These are phyloP conservation scores for Zychaea mexicana DNA, from an alignment of 371 early-diverging fungal genomes.

Conservation along the genomic window DNA sequence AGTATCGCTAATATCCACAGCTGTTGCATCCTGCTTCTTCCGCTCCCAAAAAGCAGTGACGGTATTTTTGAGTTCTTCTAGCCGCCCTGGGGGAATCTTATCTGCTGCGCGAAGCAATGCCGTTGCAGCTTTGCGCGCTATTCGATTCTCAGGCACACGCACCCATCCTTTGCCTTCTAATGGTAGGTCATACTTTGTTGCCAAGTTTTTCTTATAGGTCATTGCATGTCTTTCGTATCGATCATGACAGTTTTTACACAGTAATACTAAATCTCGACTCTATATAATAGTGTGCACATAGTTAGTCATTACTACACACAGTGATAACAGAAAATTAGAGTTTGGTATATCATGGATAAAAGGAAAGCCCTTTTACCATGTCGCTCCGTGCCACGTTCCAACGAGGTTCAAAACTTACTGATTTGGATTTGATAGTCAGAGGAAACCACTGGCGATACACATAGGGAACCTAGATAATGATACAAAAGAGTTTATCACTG, in stretches of 20 bases:
- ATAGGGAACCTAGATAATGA: constrained; percentile 42
- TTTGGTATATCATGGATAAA: too few species aligned
- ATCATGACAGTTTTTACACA: constrained; percentile 56
- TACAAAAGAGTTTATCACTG: background rate
- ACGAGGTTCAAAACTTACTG: constrained; percentile 38
- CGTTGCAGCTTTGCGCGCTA: constrained; percentile 49
- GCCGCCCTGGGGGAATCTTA: constrained; percentile 45
- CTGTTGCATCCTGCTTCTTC: background rate
- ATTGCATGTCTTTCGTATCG: constrained; percentile 53
- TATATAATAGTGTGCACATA: too few species aligned
- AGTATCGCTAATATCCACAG: constrained; percentile 6
- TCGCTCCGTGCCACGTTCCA: background rate
- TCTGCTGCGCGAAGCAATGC: constrained; percentile 37
- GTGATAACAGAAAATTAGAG: too few species aligned
- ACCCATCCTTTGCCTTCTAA: constrained; percentile 62
- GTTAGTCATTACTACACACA: too few species aligned
- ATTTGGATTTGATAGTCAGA: constrained; percentile 54
- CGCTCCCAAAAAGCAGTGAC: constrained; percentile 26
- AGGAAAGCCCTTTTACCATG: background rate
- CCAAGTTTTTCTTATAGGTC: constrained; percentile 39
- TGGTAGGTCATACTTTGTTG: constrained; percentile 42
- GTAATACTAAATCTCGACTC: constrained; percentile 54
- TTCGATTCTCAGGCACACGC: constrained; percentile 37
- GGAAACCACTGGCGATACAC: constrained; percentile 63
- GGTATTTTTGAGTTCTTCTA: constrained; percentile 20